A percentile compares a stretch with the other conserved stretches of the same genome.
Evolutionary conservation across 495 filamentous ascomycete genomes (phyloP).

Genomic region (Cladorrhinum samala): DNA sequence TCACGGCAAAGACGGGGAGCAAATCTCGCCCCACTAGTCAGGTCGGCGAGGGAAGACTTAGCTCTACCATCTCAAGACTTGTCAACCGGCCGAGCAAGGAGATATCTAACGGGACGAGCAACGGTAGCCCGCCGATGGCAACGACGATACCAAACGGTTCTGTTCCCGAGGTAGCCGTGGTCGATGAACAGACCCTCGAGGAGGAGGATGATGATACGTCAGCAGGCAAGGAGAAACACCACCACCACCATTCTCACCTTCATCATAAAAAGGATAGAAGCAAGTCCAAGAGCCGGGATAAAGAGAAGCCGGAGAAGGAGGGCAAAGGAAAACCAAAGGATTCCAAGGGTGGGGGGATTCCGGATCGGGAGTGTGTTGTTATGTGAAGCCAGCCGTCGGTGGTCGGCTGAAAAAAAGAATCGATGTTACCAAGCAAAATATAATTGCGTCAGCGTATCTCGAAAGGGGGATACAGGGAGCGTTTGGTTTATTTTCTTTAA

Average conservation of each 20-base stretch:
- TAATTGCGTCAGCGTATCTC: too few relatives aligned
- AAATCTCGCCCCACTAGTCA: constrained; percentile 65
- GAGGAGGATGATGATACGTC: constrained; percentile 33
- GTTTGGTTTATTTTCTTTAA: too few relatives aligned
- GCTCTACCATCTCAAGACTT: constrained; percentile 60
- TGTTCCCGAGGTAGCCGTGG: constrained; percentile 23
- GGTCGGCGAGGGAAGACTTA: constrained; percentile 59
- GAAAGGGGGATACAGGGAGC: too few relatives aligned
- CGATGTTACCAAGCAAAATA: too few relatives aligned
- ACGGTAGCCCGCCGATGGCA: constrained; percentile 17
- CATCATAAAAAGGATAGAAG: constrained; percentile 40
- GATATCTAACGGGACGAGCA: constrained; percentile 10
- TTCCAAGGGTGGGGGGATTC: constrained; percentile 33
- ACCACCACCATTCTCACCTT: constrained; percentile 34
- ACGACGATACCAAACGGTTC: constrained; percentile 16
- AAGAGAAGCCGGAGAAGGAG: constrained; percentile 31
- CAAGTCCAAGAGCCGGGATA: constrained; percentile 38
- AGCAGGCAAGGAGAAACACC: constrained; percentile 27
- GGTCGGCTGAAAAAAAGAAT: too few relatives aligned
- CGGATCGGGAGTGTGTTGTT: constrained; percentile 65
- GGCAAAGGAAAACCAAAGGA: constrained; percentile 30
- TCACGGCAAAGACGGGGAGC: constrained; percentile 45
- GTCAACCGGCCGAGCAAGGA: constrained; percentile 48
- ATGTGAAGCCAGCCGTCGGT: too few relatives aligned
- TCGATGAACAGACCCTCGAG: constrained; percentile 27